Conservation (phyloP, 176 grass and related monocot species). For the Aegilops longissima region DNA sequence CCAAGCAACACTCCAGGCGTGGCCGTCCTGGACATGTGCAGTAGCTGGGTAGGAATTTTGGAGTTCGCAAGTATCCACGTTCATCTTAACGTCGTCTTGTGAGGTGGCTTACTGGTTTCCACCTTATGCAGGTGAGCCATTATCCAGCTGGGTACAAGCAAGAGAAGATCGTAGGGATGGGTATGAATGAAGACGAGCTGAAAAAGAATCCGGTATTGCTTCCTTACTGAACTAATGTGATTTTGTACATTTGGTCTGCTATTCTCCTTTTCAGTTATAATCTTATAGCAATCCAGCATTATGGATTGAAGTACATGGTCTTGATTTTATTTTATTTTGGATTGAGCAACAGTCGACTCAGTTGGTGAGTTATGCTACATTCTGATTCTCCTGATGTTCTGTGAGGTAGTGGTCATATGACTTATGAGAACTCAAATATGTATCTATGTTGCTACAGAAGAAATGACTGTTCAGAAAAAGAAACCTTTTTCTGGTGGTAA, state of each 20-base stretch:
- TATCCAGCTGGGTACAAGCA: conserved; percentile 81
- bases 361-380: background rate
- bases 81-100: background rate
- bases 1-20: conserved; percentile 67
- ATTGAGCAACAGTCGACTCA: background rate
- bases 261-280: background rate
- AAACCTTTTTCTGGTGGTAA: background rate
- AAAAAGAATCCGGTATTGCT: conserved; percentile 75
- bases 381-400: background rate
- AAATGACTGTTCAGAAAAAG: background rate
- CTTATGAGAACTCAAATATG: background rate
- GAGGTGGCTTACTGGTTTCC: conserved; percentile 25
- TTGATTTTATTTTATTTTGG: background rate
- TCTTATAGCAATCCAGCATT: background rate
- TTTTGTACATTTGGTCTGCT: background rate
- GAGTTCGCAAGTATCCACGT: background rate
- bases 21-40: conserved; percentile 83
- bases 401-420: background rate
- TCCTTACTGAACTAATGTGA: background rate
- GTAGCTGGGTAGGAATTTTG: conserved; percentile 83
- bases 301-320: background rate
- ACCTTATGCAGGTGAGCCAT: conserved; percentile 78
- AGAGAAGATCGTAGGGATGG: conserved; percentile 87
- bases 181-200: conserved; percentile 96
- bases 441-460: background rate